Evolutionary conservation across 2,329 filamentous ascomycete genomes (phyloP), one percentile per base, ranked within the genome.

Genomic region (Incumbomyces lentus): DNA sequence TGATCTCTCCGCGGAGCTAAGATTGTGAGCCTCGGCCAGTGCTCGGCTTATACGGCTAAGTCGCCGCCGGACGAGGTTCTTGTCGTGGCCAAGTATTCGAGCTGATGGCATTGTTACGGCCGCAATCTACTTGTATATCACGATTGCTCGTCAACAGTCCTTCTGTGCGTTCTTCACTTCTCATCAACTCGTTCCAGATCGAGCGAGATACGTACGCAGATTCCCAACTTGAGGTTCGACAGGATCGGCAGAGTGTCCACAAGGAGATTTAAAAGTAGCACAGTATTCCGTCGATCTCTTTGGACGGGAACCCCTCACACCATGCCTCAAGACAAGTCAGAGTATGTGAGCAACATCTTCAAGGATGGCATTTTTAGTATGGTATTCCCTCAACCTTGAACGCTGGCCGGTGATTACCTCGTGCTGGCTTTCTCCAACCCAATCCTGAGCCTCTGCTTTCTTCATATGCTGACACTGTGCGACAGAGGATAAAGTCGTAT

Each of bases 261-360:
- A 2, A 46, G 34, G 6, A 40, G n/a, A 19, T 43, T 45, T 29
- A 46, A 19, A 22, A 38, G 16, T 19, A n/a, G n/a, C n/a, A n/a
- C n/a, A n/a, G 30, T 34, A 31, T 31, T 22, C 22, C 49, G 36
- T 32, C 40, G 30, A 6, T 14, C 29, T 4, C 29, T 34, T 38
- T 45, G 42, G 42, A 45, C 42, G 7, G 42, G 42, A 6, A 45
- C 42, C 18, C 22, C 29, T 18, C 43, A 37, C 50, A 70, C 51
- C 37, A 89, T 88, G 84, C 67, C 82, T 29, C 64, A 87, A 42
- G 75, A 82, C 6, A 81, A 80, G 57, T 81, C 80, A 44, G 74
- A 85, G 51, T 94, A 88, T 60, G 63, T 95, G 55, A 93, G 86
- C 65, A 74, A 80, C 49, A 79, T 88, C 57, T 95, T 89, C 88